phyloP scores from a whole-genome alignment of 1,284 basidiomycete species.

The Melampsora americana region DNA sequence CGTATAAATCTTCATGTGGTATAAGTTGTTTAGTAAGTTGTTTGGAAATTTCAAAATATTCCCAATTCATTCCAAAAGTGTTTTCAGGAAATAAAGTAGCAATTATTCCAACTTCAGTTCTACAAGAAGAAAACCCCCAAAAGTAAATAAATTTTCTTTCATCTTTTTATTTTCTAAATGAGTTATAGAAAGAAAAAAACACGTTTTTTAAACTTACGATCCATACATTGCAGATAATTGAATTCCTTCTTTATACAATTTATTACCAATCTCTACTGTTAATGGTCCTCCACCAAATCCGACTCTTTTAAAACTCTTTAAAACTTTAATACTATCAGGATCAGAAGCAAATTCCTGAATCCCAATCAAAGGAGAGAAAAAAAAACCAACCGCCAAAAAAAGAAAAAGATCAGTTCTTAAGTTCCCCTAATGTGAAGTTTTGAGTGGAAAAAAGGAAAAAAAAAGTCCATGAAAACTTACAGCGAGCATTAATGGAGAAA shows the following conservation, averaged over 20 bases:
- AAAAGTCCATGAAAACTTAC: no score
- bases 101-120: conserved; percentile 10
- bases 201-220: neutral
- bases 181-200: neutral
- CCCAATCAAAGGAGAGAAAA: neutral
- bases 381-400: no score
- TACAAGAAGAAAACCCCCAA: no score
- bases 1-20: neutral
- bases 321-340: neutral
- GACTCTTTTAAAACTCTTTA: neutral
- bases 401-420: no score
- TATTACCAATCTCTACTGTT: neutral
- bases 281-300: conserved; percentile 14
- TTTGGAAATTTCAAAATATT: neutral
- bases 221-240: neutral
- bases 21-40: neutral
- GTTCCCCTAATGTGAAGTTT: neutral
- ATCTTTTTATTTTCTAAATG: no score
- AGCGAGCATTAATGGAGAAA: neutral
- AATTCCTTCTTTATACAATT: neutral
- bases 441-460: neutral
- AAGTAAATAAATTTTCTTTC: no score
- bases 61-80: neutral
- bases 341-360: conserved; percentile 1
- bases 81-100: neutral